Conservation (phyloP, 1,139 yeast species). For the Taphrina pruni region DNA sequence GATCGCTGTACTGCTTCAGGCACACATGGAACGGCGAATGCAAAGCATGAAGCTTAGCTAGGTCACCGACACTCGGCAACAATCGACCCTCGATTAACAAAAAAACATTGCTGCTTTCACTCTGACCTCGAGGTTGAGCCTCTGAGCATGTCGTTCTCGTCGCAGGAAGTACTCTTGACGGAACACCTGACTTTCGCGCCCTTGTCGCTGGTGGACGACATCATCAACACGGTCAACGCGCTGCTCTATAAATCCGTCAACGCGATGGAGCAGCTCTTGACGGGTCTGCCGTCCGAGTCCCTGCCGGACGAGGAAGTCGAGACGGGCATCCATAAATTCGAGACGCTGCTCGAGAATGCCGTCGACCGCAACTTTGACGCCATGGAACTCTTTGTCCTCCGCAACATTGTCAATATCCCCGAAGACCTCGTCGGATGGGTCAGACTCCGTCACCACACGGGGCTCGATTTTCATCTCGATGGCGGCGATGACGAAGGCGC, state of each 20-base stretch:
- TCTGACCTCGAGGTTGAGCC: too few relatives aligned
- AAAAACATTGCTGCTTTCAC: too few relatives aligned
- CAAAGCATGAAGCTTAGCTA: too few relatives aligned
- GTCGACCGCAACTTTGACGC: conserved; percentile 88
- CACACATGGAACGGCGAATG: too few relatives aligned
- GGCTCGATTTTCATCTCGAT: conserved; percentile 15
- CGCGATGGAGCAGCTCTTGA: conserved; percentile 73
- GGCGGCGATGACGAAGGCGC: conserved; percentile 18
- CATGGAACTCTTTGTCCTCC: conserved; percentile 77
- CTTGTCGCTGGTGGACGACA: conserved; percentile 82
- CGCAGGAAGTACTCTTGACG: conserved; percentile 58
- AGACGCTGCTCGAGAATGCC: conserved; percentile 72
- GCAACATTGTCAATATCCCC: conserved; percentile 79
- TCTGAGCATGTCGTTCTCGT: conserved; percentile 26
- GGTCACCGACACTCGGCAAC: too few relatives aligned
- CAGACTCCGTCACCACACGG: conserved; percentile 70
- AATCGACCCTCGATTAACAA: too few relatives aligned
- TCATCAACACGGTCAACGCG: conserved; percentile 85
- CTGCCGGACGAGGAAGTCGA: conserved; percentile 62
- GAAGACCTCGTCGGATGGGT: conserved; percentile 74
- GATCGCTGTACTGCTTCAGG: too few relatives aligned
- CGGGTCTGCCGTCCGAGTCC: conserved; percentile 47
- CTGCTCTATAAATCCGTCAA: conserved; percentile 81
- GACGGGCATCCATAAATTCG: conserved; percentile 79
- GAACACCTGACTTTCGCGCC: conserved; percentile 91